Conservation (phyloP, 805 yeast genomes). For the Millerozyma miso region DNA sequence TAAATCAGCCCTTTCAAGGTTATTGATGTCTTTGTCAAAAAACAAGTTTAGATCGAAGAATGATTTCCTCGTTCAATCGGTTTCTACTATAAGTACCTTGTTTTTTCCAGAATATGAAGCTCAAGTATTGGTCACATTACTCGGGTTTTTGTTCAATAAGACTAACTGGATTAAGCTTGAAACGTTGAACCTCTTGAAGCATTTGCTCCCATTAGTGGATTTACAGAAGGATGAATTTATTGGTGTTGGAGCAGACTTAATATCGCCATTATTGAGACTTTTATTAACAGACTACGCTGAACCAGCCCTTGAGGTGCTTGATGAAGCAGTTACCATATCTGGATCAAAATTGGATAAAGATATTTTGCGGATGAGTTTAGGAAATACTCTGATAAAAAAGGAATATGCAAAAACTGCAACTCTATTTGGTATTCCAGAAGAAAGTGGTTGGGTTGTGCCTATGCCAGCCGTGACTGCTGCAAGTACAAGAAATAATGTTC, state of each 20-base stretch:
- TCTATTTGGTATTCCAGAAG: constrained; percentile 90
- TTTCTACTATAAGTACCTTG: constrained; percentile 59
- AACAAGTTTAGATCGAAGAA: constrained; percentile 82
- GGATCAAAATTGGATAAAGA: constrained; percentile 90
- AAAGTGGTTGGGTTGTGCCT: constrained; percentile 95
- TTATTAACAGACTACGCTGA: constrained; percentile 82
- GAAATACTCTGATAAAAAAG: constrained; percentile 70
- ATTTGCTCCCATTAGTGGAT: constrained; percentile 73
- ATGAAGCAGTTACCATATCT: constrained; percentile 77
- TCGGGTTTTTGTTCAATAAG: constrained; percentile 77
- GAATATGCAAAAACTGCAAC: constrained; percentile 86
- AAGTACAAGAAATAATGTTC: constrained; percentile 86
- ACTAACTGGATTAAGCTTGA: constrained; percentile 77
- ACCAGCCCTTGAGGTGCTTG: constrained; percentile 84
- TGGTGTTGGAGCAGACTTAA: constrained; percentile 92
- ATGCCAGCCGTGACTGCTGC: constrained; percentile 92
- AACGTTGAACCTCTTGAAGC: constrained; percentile 69
- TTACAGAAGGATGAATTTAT: constrained; percentile 71
- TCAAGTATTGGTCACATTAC: constrained; percentile 64
- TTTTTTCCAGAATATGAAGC: constrained; percentile 77
- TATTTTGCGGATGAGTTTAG: constrained; percentile 86
- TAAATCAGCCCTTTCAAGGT: constrained; percentile 59
- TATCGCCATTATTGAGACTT: constrained; percentile 82
- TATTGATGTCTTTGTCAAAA: constrained; percentile 72
- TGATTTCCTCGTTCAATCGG: constrained; percentile 81